Percentiles rank a stretch among this genome's conserved stretches.
phyloP scores from a whole-genome alignment of 495 filamentous ascomycete species.

The Clavariopsis aquatica region DNA sequence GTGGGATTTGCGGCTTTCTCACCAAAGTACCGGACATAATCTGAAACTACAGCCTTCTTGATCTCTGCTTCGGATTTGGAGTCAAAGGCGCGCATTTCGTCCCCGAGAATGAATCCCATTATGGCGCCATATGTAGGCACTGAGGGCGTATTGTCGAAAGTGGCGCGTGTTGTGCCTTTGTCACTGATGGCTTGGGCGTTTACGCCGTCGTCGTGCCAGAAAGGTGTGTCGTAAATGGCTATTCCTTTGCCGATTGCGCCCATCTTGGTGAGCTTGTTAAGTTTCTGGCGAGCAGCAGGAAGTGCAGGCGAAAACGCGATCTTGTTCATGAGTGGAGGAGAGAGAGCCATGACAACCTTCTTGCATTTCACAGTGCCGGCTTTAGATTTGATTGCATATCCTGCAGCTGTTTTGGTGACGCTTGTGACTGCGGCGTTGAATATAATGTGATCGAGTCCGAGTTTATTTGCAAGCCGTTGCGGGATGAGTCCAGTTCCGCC shows the following conservation, averaged over 20 bases:
- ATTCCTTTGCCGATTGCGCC: slow-evolving; percentile 41
- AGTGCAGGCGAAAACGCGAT: slow-evolving; percentile 17
- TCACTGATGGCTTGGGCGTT: slow-evolving; percentile 34
- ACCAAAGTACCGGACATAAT: slow-evolving; percentile 34
- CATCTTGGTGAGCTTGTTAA: slow-evolving; percentile 38
- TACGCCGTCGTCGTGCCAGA: slow-evolving; percentile 39
- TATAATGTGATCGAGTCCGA: slow-evolving; percentile 13
- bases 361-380: background rate
- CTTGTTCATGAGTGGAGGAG: slow-evolving; percentile 1
- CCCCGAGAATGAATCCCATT: slow-evolving; percentile 40
- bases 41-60: slow-evolving; percentile 6
- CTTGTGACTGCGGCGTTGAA: background rate
- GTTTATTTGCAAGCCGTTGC: slow-evolving; percentile 19
- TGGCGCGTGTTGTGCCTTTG: slow-evolving; percentile 29
- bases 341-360: background rate
- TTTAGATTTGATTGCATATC: background rate
- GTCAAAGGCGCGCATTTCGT: slow-evolving; percentile 37
- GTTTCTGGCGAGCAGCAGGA: slow-evolving; percentile 31
- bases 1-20: slow-evolving; percentile 22
- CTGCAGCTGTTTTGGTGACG: background rate
- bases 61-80: slow-evolving; percentile 23
- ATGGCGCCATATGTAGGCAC: slow-evolving; percentile 34
- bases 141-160: slow-evolving; percentile 37
- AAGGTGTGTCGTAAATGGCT: slow-evolving; percentile 35
- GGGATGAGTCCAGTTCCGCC: slow-evolving; percentile 36